Percentiles rank a stretch among this genome's conserved stretches.
phyloP scores from a whole-genome alignment of 352 stramenopile species.

The Phytophthora melonis region DNA sequence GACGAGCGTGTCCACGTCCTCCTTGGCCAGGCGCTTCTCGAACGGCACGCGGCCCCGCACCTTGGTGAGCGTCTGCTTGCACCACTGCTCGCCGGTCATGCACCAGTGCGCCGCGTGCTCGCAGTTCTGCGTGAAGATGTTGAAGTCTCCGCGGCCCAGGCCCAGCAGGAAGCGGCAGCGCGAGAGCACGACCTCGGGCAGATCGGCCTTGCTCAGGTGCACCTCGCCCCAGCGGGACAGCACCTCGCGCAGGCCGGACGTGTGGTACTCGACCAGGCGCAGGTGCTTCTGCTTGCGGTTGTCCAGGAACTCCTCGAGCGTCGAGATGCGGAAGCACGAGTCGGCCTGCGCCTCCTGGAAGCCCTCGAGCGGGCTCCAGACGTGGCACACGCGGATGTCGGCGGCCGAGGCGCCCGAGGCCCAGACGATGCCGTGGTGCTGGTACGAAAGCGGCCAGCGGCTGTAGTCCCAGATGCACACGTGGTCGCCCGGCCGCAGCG shows the following conservation, averaged over 20 bases:
- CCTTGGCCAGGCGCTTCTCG: conserved; percentile 73
- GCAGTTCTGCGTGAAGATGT: conserved; percentile 91
- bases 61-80: conserved; percentile 86
- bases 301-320: conserved; percentile 84
- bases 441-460: conserved; percentile 87
- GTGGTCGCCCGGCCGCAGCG: conserved; percentile 84
- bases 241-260: conserved; percentile 79
- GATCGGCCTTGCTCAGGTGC: conserved; percentile 82
- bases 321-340: conserved; percentile 89
- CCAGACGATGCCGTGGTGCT: conserved; percentile 90
- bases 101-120: conserved; percentile 90
- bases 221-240: conserved; percentile 88
- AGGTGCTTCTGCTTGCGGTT: conserved; percentile 68
- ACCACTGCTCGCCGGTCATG: conserved; percentile 92
- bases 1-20: conserved; percentile 81
- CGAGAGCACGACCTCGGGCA: conserved; percentile 84
- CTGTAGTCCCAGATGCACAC: conserved; percentile 89
- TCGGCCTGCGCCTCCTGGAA: conserved; percentile 83
- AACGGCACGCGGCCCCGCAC: conserved; percentile 80
- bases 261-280: conserved; percentile 89
- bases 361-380: conserved; percentile 84
- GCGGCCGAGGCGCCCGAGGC: conserved; percentile 66
- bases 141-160: conserved; percentile 82
- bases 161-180: conserved; percentile 87
- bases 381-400: conserved; percentile 84